A percentile compares a stretch with the other conserved stretches of the same genome.
Conservation (phyloP, 2,329 filamentous ascomycete species). For the Colletotrichum graminicola region DNA sequence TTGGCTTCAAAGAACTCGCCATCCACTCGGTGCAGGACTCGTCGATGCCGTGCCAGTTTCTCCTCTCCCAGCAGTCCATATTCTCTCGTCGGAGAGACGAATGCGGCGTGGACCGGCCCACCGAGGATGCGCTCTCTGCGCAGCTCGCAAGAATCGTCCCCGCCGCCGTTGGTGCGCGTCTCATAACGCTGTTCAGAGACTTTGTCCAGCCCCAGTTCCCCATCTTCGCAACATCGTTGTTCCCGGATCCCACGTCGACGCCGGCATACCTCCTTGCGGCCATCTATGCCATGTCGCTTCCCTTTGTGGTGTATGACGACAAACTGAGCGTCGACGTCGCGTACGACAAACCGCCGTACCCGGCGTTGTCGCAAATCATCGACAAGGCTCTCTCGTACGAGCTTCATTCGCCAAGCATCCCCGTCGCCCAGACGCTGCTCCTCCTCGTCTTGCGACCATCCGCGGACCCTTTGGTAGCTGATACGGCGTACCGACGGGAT, state of each 20-base stretch:
- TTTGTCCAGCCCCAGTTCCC: constrained; percentile 23
- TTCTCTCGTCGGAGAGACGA: constrained; percentile 41
- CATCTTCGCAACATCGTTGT: not conserved
- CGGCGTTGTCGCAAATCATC: constrained; percentile 38
- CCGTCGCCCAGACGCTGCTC: constrained; percentile 18
- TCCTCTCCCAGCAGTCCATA: constrained; percentile 37
- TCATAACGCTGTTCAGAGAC: constrained; percentile 10
- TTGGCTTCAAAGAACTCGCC: constrained; percentile 44
- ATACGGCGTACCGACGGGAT: constrained; percentile 41
- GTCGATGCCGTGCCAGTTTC: constrained; percentile 40
- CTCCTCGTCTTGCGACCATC: constrained; percentile 36
- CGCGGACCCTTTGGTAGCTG: constrained; percentile 42
- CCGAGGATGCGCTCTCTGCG: not conserved
- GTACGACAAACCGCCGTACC: constrained; percentile 43
- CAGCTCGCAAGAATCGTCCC: constrained; percentile 6
- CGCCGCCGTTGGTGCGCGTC: constrained; percentile 5
- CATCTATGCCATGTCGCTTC: constrained; percentile 42
- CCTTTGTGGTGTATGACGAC: constrained; percentile 44
- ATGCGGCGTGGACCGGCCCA: constrained; percentile 14
- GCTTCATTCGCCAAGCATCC: constrained; percentile 41
- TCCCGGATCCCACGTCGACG: not conserved
- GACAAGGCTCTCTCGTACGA: constrained; percentile 37
- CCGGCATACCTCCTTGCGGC: constrained; percentile 38
- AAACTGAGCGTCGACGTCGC: constrained; percentile 44
- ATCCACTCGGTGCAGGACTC: constrained; percentile 41